phyloP scores from a whole-genome alignment of 805 yeast species.

The Wickerhamiella dianesei region DNA sequence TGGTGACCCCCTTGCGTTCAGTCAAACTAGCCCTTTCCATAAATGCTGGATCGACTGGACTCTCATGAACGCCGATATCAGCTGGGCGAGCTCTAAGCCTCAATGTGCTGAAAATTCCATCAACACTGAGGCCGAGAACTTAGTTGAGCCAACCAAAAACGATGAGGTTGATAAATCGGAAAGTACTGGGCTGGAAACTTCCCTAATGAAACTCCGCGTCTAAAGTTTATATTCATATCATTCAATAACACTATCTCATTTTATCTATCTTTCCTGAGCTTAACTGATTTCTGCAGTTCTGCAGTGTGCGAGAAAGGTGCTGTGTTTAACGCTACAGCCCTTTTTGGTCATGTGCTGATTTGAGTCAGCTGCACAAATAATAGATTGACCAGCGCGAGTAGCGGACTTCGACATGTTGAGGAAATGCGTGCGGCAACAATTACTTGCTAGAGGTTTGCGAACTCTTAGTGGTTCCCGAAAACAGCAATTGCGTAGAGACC shows the following conservation, averaged over 20 bases:
- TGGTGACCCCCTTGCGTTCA: constrained; percentile 38
- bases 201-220: neutral
- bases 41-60: neutral
- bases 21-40: neutral
- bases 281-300: no score
- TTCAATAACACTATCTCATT: no score
- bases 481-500: neutral
- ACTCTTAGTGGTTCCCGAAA: neutral
- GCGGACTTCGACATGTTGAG: neutral
- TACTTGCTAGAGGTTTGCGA: neutral
- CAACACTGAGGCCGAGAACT: no score
- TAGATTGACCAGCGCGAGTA: neutral
- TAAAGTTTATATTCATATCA: no score
- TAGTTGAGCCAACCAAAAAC: no score
- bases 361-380: neutral
- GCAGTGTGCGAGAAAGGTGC: no score
- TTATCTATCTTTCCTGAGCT: no score
- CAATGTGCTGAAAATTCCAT: no score
- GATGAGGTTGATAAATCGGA: neutral
- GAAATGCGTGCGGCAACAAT: neutral
- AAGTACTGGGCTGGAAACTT: neutral
- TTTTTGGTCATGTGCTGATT: no score
- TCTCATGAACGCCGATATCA: neutral
- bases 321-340: no score
- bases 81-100: neutral